Evolutionary conservation across 768 basidiomycete genomes (phyloP), one percentile per base, ranked within the genome.

Genomic region (Pisolithus sp.): DNA sequence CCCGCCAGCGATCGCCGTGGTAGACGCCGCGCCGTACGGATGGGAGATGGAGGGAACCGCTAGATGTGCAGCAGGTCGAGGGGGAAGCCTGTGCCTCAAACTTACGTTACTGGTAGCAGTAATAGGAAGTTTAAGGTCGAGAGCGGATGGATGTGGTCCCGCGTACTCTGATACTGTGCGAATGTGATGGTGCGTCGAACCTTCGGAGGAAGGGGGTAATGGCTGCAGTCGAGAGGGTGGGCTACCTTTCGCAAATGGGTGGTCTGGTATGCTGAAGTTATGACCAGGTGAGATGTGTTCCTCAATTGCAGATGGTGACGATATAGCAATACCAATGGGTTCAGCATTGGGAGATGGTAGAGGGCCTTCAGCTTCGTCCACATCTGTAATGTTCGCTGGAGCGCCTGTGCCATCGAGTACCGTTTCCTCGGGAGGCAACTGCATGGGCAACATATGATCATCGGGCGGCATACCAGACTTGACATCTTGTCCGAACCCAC

Each of bases 301-400:
- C 4, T 68, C 68, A 6, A 49, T 40, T 12, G 54, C 53, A 7
- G 63, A 59, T 0, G 73, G 69, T 2, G 73, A 65, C 4, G 75
- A 70, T 28, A 78, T 62, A 5, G 77, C 78, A 48, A 78, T 68
- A 10, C 77, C 77, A 1, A 79, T 67, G 10, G 31, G 61, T 39
- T 66, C 62, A 13, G 51, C 46, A 34, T 61, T 58, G 40, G 51
- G 51, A 30, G 55, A 21, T 37, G 51, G 51, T 23, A 52, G 21
- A 28, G 43, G 10, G 40, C 37, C 20, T 10, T 18, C 31, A 3
- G 21, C 34, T n/a, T 57, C 53, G 23, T 34, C n/a, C 8, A 30
- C 9, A 4, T 34, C 8, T 13, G 34, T 44, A 26, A 53, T 53
- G 1, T 28, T 20, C 21, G 30, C 10, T 13, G 45, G 12, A 15